Evolutionary conservation across 2,329 filamentous ascomycete species (phyloP).

Genomic region (Juglanconis sp.): DNA sequence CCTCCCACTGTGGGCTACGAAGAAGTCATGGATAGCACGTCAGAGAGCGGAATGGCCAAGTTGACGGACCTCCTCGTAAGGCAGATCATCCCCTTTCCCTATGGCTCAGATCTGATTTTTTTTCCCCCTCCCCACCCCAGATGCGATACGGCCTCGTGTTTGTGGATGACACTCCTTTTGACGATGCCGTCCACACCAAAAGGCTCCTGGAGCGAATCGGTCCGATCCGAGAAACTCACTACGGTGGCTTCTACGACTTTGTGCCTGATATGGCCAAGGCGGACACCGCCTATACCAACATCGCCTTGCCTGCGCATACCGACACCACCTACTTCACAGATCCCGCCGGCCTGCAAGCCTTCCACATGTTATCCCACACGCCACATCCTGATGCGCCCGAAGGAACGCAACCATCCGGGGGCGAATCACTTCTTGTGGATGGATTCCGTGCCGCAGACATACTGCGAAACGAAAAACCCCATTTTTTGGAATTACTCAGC

Average conservation of each 20-base stretch:
- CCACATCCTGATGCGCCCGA: slow-evolving; percentile 38
- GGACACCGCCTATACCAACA: slow-evolving; percentile 87
- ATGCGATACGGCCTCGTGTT: slow-evolving; percentile 72
- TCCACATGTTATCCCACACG: slow-evolving; percentile 84
- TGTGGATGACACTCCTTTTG: slow-evolving; percentile 63
- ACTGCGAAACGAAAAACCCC: slow-evolving; percentile 51
- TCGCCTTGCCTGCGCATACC: slow-evolving; percentile 80
- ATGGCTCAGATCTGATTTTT: neutral
- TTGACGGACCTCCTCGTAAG: slow-evolving; percentile 65
- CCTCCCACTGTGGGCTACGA: slow-evolving; percentile 61
- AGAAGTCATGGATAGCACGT: slow-evolving; percentile 52
- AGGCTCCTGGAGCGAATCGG: slow-evolving; percentile 75
- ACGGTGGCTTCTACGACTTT: slow-evolving; percentile 79
- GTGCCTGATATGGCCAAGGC: slow-evolving; percentile 82
- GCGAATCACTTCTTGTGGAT: slow-evolving; percentile 79
- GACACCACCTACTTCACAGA: slow-evolving; percentile 97
- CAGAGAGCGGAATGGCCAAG: slow-evolving; percentile 52
- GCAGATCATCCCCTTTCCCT: neutral
- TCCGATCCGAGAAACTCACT: slow-evolving; percentile 87
- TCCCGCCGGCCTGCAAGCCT: slow-evolving; percentile 84
- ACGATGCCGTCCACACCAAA: slow-evolving; percentile 68
- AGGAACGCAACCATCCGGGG: slow-evolving; percentile 50
- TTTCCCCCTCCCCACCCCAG: slow-evolving; percentile 36
- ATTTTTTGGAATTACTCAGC: slow-evolving; percentile 57
- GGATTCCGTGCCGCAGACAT: slow-evolving; percentile 70